Evolutionary conservation across 768 basidiomycete species (phyloP), one percentile per base, ranked within the genome.

Genomic region (Suillus americanus): DNA sequence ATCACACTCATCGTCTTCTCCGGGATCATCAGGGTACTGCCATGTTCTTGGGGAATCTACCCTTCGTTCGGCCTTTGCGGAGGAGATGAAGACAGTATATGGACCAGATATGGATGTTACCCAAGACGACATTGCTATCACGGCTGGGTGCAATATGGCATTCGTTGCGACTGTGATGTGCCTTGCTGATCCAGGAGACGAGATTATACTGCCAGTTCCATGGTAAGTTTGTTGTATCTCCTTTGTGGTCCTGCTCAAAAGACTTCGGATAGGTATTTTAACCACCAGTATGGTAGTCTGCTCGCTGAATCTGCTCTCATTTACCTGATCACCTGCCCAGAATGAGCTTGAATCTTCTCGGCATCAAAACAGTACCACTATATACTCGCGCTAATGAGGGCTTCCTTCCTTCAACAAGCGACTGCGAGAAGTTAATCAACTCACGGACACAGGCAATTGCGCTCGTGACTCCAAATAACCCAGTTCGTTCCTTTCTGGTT

Each of bases 391-490:
- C 85, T 0, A 71, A 82, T 25, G 78, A 83, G 23, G 82, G 80
- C 6, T 95, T 93, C 72, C 71, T 82, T 2, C 92, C 93, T 1
- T 87, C 86, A 0, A 69, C 83, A 1, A 74, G 80, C 1, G 74
- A 78, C 10, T 88, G 87, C 61, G 78, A 75, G 16, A 70, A 72
- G 8, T 69, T 91, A 23, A 85, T 91, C 65, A 87, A 86, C 0
- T 56, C 79, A 0, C 83, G 80, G 54, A 91, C 89, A 0, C 82
- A 82, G 59, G 91, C 90, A 0, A 90, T 95, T 53, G 83, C 86
- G 5, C 83, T 95, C 1, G 87, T 93, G 41, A 85, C 89, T 0
- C 91, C 91, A 10, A 92, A 91, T 67, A 93, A 93, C 68, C 90
- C 89, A 0, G 88, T 89, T 59, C 51, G 82, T 69, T 35, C 30